These are phyloP conservation scores for Aspergillus eucalypticola DNA, from an alignment of 2,329 filamentous ascomycete species.

Conservation along the genomic window DNA sequence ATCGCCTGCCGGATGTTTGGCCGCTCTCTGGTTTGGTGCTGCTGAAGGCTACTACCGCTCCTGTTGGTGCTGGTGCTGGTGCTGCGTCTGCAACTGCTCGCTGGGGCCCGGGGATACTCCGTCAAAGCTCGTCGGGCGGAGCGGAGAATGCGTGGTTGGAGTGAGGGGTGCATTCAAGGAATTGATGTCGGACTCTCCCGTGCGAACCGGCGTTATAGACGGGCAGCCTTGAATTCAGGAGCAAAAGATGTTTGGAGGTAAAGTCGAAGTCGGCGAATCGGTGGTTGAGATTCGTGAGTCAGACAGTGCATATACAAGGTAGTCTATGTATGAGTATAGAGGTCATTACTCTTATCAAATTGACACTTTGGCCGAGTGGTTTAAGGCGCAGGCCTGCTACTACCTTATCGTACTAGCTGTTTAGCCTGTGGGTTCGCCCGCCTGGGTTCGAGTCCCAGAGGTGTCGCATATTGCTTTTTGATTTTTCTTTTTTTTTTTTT, in stretches of 20 bases:
- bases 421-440: constrained; percentile 3
- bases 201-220: not conserved
- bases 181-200: not conserved
- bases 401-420: not conserved
- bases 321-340: too few relatives aligned
- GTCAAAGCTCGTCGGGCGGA: constrained; percentile 32
- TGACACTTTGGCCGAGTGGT: constrained; percentile 1
- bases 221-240: not conserved
- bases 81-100: not conserved
- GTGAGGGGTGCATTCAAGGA: constrained; percentile 34
- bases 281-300: not conserved
- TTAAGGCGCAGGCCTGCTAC: constrained; percentile 2
- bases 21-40: not conserved
- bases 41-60: constrained; percentile 1
- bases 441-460: constrained; percentile 1
- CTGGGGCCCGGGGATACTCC: not conserved
- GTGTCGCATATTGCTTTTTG: not conserved
- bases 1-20: constrained; percentile 2
- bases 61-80: constrained; percentile 13
- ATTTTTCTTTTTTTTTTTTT: too few relatives aligned
- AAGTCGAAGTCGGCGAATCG: not conserved
- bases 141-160: constrained; percentile 25
- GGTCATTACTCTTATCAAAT: not conserved
- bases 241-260: not conserved
- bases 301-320: not conserved